These are phyloP conservation scores for Pisolithus tinctorius DNA, from an alignment of 768 basidiomycete species.

Conservation along the genomic window DNA sequence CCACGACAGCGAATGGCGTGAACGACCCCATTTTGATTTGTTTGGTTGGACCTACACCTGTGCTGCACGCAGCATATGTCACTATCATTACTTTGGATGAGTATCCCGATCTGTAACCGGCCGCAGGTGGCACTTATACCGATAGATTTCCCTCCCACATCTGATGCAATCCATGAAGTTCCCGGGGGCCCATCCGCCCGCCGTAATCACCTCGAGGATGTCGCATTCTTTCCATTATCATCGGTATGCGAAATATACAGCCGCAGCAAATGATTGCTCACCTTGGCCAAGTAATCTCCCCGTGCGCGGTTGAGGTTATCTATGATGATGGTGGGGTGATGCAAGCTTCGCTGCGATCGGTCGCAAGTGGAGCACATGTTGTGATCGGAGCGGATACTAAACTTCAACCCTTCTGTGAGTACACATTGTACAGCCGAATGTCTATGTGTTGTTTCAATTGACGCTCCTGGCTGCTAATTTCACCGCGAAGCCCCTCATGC, in stretches of 20 bases:
- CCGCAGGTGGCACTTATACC: background rate
- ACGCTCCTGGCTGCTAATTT: too few relatives aligned
- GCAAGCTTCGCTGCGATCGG: too few relatives aligned
- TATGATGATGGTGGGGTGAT: background rate
- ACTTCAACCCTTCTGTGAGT: too few relatives aligned
- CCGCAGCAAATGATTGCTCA: background rate
- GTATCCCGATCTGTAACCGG: background rate
- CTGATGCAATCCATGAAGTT: slow-evolving; percentile 7
- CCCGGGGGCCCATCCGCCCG: slow-evolving; percentile 4
- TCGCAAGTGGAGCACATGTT: too few relatives aligned
- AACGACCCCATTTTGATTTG: background rate
- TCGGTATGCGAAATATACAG: background rate
- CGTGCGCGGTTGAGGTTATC: background rate
- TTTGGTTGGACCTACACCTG: too few relatives aligned
- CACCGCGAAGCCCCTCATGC: too few relatives aligned
- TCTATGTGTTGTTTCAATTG: too few relatives aligned
- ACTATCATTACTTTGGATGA: background rate
- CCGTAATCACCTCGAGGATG: slow-evolving; percentile 26
- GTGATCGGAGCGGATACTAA: too few relatives aligned
- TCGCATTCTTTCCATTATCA: slow-evolving; percentile 14
- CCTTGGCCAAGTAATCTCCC: background rate
- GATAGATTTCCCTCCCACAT: slow-evolving; percentile 1
- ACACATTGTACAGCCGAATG: too few relatives aligned
- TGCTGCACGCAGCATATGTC: background rate
- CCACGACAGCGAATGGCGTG: slow-evolving; percentile 9